These are phyloP conservation scores for Ascochyta viciae-villosae DNA, from an alignment of 2,329 filamentous ascomycete genomes.

Conservation along the genomic window DNA sequence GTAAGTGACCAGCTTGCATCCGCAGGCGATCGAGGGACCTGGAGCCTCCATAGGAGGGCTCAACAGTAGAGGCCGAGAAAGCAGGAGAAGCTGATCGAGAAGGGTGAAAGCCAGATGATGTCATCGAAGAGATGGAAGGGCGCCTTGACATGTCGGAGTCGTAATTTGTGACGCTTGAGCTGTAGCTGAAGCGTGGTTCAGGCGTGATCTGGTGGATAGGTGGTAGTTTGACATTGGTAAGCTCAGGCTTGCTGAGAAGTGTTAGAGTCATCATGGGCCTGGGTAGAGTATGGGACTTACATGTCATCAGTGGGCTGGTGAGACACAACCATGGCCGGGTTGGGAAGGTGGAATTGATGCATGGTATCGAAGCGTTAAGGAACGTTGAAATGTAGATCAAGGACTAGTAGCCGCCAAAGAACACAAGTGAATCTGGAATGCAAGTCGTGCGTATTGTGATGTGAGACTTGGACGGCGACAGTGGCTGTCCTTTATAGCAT, in stretches of 20 bases:
- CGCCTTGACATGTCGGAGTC: constrained; percentile 17
- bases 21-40: constrained; percentile 9
- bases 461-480: neutral
- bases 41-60: constrained; percentile 5
- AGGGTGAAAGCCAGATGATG: constrained; percentile 15
- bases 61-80: constrained; percentile 6
- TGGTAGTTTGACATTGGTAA: constrained; percentile 14
- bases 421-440: constrained; percentile 6
- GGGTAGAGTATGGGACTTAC: constrained; percentile 1
- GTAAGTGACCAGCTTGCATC: constrained; percentile 6
- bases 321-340: constrained; percentile 16
- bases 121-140: constrained; percentile 13
- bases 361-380: constrained; percentile 5
- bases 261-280: neutral
- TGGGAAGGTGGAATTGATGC: constrained; percentile 18
- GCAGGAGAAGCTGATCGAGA: constrained; percentile 18
- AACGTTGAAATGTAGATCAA: constrained; percentile 2
- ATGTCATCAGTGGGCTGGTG: constrained; percentile 11
- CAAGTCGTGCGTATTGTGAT: constrained; percentile 6
- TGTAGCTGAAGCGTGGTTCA: constrained; percentile 7
- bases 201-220: constrained; percentile 15
- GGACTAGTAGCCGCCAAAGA: constrained; percentile 12
- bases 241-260: constrained; percentile 6
- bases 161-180: constrained; percentile 9
- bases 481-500: constrained; percentile 13